Evolutionary conservation across 768 basidiomycete genomes (phyloP).

Genomic region (Tephrocybe sp.): DNA sequence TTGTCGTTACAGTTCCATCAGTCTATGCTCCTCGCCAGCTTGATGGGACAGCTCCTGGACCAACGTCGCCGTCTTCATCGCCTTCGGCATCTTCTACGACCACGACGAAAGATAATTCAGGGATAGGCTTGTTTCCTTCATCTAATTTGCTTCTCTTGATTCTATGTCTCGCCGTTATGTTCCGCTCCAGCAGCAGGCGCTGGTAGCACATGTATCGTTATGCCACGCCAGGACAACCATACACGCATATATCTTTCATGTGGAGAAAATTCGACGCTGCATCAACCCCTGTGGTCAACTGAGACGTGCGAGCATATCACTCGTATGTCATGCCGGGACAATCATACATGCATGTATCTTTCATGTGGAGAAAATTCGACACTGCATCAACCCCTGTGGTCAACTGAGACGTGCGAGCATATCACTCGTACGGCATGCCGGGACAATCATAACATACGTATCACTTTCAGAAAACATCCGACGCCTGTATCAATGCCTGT

Average conservation of each 20-base stretch:
- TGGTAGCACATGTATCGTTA: neutral
- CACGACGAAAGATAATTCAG: conserved; percentile 1
- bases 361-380: no score
- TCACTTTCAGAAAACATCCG: no score
- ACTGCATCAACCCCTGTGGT: neutral
- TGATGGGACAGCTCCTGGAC: neutral
- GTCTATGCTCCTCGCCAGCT: conserved; percentile 37
- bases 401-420: no score
- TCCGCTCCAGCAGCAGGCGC: neutral
- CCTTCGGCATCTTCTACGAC: conserved; percentile 6
- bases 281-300: neutral
- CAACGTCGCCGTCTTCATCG: neutral
- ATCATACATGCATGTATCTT: no score
- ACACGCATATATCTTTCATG: no score
- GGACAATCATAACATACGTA: no score
- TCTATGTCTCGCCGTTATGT: conserved; percentile 4
- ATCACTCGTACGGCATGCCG: no score
- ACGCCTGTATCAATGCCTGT: neutral
- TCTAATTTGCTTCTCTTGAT: conserved; percentile 8
- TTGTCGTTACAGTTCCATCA: conserved; percentile 42
- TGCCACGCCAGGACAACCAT: neutral
- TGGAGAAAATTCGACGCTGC: no score
- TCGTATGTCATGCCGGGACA: neutral
- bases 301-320: neutral
- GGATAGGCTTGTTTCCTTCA: neutral